Evolutionary conservation across 176 grass and related monocot species (phyloP).

Genomic region (Oryza coarctata): DNA sequence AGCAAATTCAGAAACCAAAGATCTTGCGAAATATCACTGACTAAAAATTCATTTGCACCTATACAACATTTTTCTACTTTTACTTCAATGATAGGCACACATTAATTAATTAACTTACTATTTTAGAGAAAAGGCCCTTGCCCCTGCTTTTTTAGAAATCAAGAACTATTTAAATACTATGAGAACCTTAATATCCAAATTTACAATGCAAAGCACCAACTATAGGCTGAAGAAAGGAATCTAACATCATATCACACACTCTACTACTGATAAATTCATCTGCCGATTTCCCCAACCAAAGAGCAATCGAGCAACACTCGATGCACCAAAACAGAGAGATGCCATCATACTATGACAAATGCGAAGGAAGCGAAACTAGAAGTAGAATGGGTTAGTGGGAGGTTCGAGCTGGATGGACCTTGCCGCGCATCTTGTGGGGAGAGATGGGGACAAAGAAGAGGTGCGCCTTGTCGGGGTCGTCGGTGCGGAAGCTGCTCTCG

Average conservation of each 20-base stretch:
- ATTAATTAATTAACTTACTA: neutral
- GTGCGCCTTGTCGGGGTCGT: slow-evolving; percentile 65
- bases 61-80: neutral
- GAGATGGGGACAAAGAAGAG: slow-evolving; percentile 93
- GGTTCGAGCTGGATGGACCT: slow-evolving; percentile 35
- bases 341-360: neutral
- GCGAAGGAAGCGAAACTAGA: neutral
- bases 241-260: neutral
- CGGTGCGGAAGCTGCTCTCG: slow-evolving; percentile 67
- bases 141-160: no score
- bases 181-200: neutral
- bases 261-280: neutral
- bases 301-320: neutral
- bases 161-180: no score
- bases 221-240: neutral
- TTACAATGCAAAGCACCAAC: neutral
- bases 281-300: neutral
- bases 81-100: neutral
- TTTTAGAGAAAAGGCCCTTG: no score
- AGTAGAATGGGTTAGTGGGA: no score
- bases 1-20: neutral
- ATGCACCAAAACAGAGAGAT: neutral
- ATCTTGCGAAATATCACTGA: neutral
- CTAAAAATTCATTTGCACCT: neutral
- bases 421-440: slow-evolving; percentile 93